Base-by-base conservation (phyloP, 345 rosid genomes). In the Populus alba region DNA sequence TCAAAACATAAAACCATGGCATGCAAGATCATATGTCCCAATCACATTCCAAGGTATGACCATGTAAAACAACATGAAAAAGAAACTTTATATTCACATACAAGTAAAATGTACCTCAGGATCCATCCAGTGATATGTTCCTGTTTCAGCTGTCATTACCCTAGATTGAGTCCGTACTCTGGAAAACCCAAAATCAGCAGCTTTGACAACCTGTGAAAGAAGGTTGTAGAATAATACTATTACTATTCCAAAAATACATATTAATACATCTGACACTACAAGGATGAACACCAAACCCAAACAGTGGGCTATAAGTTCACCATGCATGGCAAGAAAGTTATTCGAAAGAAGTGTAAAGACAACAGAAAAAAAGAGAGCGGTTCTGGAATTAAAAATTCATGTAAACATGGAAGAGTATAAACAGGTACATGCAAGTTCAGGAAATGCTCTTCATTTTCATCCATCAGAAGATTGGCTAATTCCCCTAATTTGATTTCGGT, bases 101-200 rank as follows among this genome's bases (percentile, higher is more conserved):
- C 49, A 70, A 35, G 80, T 11, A 62, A 79, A 77, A 77, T 72
- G 47, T 75, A 92, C 98, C 94, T 96, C 98, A 39, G 99, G 99
- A 85, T 98, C 98, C 98, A 96, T 96, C 99, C 99, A 96, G 73
- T 97, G 93, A 89, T 96, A 96, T 29, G 99, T 96, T 83, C 99
- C 98, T 72, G 97, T 94, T 89, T 92, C 98, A 77, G 97, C 97
- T 49, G 98, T 94, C 98, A 94, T 92, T 65, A 94, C 97, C 41
- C 97, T 98, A 76, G 97, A 87, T 68, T 92, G 89, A 76, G 93
- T 83, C 88, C 90, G 94, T 86, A 94, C 99, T 84, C 98, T 89
- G 79, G 98, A 95, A 78, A 92, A 98, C 72, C 99, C 99, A 86
- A 96, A 96, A 89, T 96, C 99, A 73, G 98, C 98, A 80, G 92